Conservation (phyloP, 2,329 filamentous ascomycete genomes). For the Aspergillus uvarum region DNA sequence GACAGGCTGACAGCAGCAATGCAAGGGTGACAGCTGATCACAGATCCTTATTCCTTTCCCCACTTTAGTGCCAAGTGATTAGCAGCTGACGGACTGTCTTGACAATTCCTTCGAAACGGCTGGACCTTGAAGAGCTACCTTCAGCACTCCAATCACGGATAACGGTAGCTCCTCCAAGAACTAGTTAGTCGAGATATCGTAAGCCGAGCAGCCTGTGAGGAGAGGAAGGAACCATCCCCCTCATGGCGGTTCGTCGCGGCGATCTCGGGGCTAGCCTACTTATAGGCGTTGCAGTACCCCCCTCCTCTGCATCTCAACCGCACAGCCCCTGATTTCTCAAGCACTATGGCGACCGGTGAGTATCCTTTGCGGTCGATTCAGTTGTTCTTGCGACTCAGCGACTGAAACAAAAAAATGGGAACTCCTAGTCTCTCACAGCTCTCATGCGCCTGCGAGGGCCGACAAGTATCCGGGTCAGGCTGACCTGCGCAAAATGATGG, state of each 20-base stretch:
- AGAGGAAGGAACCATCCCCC: not conserved
- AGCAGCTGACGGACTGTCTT: not conserved
- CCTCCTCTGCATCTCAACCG: not conserved
- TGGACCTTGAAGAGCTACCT: not conserved
- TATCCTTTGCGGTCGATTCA: not conserved
- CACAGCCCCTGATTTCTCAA: not conserved
- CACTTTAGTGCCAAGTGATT: not conserved
- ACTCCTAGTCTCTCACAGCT: not conserved
- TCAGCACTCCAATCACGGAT: not conserved
- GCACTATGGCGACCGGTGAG: not conserved
- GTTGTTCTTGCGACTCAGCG: not conserved
- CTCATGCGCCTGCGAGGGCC: not conserved
- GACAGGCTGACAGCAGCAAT: not conserved
- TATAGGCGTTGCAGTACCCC: not conserved
- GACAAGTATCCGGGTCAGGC: constrained; percentile 16
- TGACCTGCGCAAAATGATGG: constrained; percentile 27
- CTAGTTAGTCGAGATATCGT: not conserved
- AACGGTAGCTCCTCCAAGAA: not conserved
- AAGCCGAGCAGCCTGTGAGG: not conserved
- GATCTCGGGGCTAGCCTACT: not conserved
- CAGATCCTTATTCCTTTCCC: not conserved
- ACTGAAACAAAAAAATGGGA: not conserved
- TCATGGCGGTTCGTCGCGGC: not conserved
- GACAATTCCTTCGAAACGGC: not conserved
- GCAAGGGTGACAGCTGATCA: not conserved